phyloP scores from a whole-genome alignment of 2,329 filamentous ascomycete species.

The Penicillium olsonii region DNA sequence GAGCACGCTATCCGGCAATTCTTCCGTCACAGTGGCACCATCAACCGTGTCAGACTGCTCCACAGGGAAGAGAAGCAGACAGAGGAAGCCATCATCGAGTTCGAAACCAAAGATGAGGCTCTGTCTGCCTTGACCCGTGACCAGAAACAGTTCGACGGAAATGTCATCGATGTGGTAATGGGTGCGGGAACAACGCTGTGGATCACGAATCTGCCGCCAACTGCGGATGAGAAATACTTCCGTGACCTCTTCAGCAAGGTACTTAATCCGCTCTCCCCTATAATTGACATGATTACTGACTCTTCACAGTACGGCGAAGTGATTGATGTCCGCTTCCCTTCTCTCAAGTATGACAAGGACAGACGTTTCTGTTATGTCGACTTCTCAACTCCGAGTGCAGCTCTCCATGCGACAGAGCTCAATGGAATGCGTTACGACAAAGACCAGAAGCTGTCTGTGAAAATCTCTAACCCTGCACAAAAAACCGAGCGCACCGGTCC shows the following conservation, averaged over 20 bases:
- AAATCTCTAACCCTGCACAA: slow-evolving; percentile 78
- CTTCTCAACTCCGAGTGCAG: slow-evolving; percentile 70
- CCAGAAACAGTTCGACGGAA: slow-evolving; percentile 74
- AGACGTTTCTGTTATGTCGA: slow-evolving; percentile 95
- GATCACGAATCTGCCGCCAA: slow-evolving; percentile 80
- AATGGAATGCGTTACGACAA: slow-evolving; percentile 71
- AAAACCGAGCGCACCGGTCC: slow-evolving; percentile 80
- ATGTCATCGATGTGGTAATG: slow-evolving; percentile 71
- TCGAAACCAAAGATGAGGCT: slow-evolving; percentile 77
- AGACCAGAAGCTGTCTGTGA: slow-evolving; percentile 69
- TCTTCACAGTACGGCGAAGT: slow-evolving; percentile 69
- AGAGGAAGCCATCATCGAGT: slow-evolving; percentile 78
- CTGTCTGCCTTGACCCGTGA: slow-evolving; percentile 78
- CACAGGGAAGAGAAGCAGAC: slow-evolving; percentile 62
- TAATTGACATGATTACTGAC: slow-evolving; percentile 13
- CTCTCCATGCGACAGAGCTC: slow-evolving; percentile 70
- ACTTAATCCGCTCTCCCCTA: slow-evolving; percentile 18
- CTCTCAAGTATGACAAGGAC: slow-evolving; percentile 82
- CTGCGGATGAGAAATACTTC: slow-evolving; percentile 52
- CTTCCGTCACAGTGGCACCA: slow-evolving; percentile 85
- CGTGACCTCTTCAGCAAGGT: slow-evolving; percentile 59
- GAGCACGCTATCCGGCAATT: slow-evolving; percentile 80
- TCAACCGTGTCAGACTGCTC: slow-evolving; percentile 73
- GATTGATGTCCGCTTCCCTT: slow-evolving; percentile 83
- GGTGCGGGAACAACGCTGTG: slow-evolving; percentile 81